Conservation (phyloP, 2,329 filamentous ascomycete species). For the Aspergillus neoniger region DNA sequence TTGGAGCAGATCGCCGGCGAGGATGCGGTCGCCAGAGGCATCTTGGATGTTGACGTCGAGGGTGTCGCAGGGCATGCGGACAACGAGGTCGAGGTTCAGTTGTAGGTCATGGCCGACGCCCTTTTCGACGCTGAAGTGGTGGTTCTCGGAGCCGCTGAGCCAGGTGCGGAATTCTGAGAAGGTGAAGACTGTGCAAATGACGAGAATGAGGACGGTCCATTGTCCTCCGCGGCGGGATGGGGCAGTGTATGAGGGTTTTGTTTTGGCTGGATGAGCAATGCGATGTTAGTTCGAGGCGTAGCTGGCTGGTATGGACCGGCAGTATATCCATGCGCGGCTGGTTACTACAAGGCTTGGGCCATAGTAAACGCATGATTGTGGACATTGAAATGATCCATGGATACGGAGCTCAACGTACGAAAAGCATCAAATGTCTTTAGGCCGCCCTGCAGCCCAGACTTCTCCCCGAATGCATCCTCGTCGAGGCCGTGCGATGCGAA, state of each 20-base stretch:
- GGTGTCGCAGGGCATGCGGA: constrained; percentile 82
- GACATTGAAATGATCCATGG: not conserved
- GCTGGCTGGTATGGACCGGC: not conserved
- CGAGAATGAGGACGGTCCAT: constrained; percentile 82
- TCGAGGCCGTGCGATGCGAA: constrained; percentile 70
- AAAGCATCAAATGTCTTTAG: constrained; percentile 94
- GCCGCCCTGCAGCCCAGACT: constrained; percentile 56
- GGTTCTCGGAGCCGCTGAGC: constrained; percentile 80
- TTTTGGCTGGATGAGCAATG: constrained; percentile 69
- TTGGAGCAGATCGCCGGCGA: constrained; percentile 72
- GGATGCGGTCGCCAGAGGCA: constrained; percentile 85
- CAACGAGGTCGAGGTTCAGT: constrained; percentile 92
- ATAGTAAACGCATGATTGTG: not conserved
- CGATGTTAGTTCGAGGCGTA: constrained; percentile 7
- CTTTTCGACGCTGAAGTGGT: constrained; percentile 93
- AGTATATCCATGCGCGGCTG: not conserved
- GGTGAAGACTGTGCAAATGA: constrained; percentile 73
- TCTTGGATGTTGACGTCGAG: constrained; percentile 98
- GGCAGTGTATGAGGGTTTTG: constrained; percentile 88
- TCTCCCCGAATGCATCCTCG: constrained; percentile 78
- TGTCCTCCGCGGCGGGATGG: constrained; percentile 84
- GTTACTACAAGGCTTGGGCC: not conserved
- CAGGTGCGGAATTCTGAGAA: constrained; percentile 77
- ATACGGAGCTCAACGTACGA: constrained; percentile 60
- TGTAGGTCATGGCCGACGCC: constrained; percentile 84